These are phyloP conservation scores for Agrocybe chaxingu DNA, from an alignment of 768 basidiomycete species.

Conservation along the genomic window DNA sequence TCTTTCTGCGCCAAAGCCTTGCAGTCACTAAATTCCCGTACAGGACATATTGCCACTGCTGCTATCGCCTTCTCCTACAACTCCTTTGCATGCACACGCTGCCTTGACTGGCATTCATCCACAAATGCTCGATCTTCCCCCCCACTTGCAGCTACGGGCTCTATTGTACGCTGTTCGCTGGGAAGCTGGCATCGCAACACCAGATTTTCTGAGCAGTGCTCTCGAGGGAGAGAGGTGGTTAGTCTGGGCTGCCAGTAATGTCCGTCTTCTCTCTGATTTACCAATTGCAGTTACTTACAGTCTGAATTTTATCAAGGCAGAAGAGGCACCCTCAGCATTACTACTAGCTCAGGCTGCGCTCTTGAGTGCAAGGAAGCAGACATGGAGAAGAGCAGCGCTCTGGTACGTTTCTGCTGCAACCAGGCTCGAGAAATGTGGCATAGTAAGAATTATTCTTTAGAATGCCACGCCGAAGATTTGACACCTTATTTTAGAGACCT, in stretches of 20 bases:
- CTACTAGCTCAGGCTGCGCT: slow-evolving; percentile 78
- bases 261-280: slow-evolving; percentile 33
- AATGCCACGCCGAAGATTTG: background rate
- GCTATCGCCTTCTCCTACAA: slow-evolving; percentile 60
- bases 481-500: slow-evolving; percentile 57
- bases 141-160: slow-evolving; percentile 66
- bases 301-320: slow-evolving; percentile 52
- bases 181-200: slow-evolving; percentile 59
- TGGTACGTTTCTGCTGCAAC: slow-evolving; percentile 81
- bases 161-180: slow-evolving; percentile 71
- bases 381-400: slow-evolving; percentile 64
- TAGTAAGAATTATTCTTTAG: slow-evolving; percentile 47
- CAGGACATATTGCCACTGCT: slow-evolving; percentile 84
- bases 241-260: slow-evolving; percentile 81
- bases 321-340: slow-evolving; percentile 79
- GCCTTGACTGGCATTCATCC: slow-evolving; percentile 51
- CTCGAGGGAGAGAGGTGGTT: slow-evolving; percentile 84
- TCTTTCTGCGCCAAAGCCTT: background rate
- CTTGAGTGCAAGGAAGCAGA: slow-evolving; percentile 55
- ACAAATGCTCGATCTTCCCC: slow-evolving; percentile 44
- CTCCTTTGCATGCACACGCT: slow-evolving; percentile 58
- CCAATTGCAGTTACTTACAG: slow-evolving; percentile 5
- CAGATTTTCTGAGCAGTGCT: slow-evolving; percentile 53
- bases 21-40: slow-evolving; percentile 1
- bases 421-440: slow-evolving; percentile 78